phyloP scores from a whole-genome alignment of 768 basidiomycete genomes.

The Boletus bicolor region DNA sequence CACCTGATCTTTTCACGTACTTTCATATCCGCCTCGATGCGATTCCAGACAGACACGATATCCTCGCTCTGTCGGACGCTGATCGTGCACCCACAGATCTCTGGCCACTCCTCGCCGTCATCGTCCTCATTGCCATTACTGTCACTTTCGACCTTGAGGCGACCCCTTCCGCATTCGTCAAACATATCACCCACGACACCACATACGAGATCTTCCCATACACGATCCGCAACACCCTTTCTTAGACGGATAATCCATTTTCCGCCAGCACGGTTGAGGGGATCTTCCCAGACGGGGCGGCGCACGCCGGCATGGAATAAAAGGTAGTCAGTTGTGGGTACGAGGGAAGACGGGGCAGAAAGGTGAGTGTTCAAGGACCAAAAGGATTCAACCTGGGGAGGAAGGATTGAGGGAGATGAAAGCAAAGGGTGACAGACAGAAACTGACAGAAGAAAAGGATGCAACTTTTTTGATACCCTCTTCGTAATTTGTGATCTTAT shows the following conservation, averaged over 20 bases:
- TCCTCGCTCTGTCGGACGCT: slow-evolving; percentile 93
- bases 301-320: slow-evolving; percentile 85
- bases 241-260: slow-evolving; percentile 94
- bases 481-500: slow-evolving; percentile 88
- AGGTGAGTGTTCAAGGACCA: slow-evolving; percentile 95
- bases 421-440: background rate
- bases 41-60: slow-evolving; percentile 91
- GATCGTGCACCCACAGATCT: slow-evolving; percentile 94
- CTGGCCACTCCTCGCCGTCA: slow-evolving; percentile 55
- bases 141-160: slow-evolving; percentile 28
- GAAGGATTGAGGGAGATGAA: slow-evolving; percentile 8
- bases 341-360: slow-evolving; percentile 75
- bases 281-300: slow-evolving; percentile 95
- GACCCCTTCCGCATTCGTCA: slow-evolving; percentile 50
- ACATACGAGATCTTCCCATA: slow-evolving; percentile 89
- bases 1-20: slow-evolving; percentile 81
- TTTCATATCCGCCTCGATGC: slow-evolving; percentile 71
- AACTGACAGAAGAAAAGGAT: slow-evolving; percentile 78
- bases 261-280: slow-evolving; percentile 80
- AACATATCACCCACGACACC: slow-evolving; percentile 91
- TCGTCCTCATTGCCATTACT: slow-evolving; percentile 38
- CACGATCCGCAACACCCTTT: slow-evolving; percentile 85
- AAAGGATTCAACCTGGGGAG: slow-evolving; percentile 81
- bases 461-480: slow-evolving; percentile 93
- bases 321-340: slow-evolving; percentile 91